These are phyloP conservation scores for Solanum etuberosum DNA, from an alignment of 257 asterid species.

Conservation along the genomic window DNA sequence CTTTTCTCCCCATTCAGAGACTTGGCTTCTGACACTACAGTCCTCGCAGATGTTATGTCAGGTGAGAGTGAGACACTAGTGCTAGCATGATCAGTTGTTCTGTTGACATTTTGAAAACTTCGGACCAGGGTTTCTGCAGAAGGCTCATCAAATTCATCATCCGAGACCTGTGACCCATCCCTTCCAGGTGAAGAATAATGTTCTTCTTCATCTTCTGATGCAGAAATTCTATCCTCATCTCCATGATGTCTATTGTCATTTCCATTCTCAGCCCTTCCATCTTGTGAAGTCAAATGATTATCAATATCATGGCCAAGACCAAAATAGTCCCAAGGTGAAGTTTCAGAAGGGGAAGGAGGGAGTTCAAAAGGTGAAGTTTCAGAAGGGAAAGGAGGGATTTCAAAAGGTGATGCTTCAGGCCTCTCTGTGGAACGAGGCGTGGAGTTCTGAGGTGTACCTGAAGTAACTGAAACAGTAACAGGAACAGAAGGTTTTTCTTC, in stretches of 20 bases:
- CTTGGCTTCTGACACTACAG: constrained; percentile 26
- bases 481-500: constrained; percentile 64
- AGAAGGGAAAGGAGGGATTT: constrained; percentile 41
- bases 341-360: constrained; percentile 30
- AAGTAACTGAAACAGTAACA: constrained; percentile 41
- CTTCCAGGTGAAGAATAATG: constrained; percentile 31
- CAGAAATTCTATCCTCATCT: constrained; percentile 34
- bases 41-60: constrained; percentile 11
- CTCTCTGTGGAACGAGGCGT: constrained; percentile 46
- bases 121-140: constrained; percentile 62
- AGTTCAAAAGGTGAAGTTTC: constrained; percentile 35
- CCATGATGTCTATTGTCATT: constrained; percentile 20
- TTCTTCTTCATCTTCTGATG: constrained; percentile 33
- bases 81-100: constrained; percentile 24
- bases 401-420: constrained; percentile 36
- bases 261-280: constrained; percentile 17
- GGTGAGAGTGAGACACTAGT: constrained; percentile 18
- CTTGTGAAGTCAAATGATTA: constrained; percentile 44
- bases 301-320: constrained; percentile 64
- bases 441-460: constrained; percentile 51
- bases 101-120: constrained; percentile 67
- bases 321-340: constrained; percentile 91
- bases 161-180: constrained; percentile 65
- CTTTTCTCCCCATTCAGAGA: constrained; percentile 30
- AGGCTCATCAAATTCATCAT: constrained; percentile 91